Percentiles rank a stretch among this genome's conserved stretches.
Evolutionary conservation across 1,284 basidiomycete genomes (phyloP).

Genomic region (Anthracocystis setariae): DNA sequence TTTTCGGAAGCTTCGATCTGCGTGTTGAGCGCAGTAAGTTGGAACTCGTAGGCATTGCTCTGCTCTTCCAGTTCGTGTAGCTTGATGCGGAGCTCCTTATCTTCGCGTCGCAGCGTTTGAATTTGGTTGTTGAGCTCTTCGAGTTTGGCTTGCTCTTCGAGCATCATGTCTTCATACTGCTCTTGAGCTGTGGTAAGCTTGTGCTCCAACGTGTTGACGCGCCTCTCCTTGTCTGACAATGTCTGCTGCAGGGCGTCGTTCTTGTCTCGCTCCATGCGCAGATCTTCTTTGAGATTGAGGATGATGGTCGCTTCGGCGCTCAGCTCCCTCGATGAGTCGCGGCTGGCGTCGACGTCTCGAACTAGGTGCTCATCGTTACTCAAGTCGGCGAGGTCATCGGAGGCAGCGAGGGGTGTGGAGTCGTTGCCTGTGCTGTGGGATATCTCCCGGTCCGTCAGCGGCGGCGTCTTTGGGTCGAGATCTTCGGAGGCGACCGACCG

Average conservation of each 20-base stretch:
- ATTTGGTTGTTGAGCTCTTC: slow-evolving; percentile 44
- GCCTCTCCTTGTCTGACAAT: slow-evolving; percentile 43
- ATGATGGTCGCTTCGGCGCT: slow-evolving; percentile 34
- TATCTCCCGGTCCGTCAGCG: slow-evolving; percentile 21
- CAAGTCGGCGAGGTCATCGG: slow-evolving; percentile 26
- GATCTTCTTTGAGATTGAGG: slow-evolving; percentile 40
- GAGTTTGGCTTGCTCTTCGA: slow-evolving; percentile 38
- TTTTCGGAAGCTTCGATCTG: slow-evolving; percentile 40
- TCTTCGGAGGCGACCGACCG: slow-evolving; percentile 28
- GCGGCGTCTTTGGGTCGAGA: slow-evolving; percentile 13
- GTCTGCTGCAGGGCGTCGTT: slow-evolving; percentile 40
- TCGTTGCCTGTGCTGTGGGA: slow-evolving; percentile 39
- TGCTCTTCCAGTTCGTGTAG: slow-evolving; percentile 39
- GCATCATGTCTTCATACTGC: slow-evolving; percentile 42
- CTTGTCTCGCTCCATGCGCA: slow-evolving; percentile 45
- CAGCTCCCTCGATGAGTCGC: slow-evolving; percentile 34
- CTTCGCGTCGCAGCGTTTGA: slow-evolving; percentile 37
- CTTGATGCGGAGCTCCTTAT: slow-evolving; percentile 38
- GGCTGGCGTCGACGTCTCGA: slow-evolving; percentile 27
- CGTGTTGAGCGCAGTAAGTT: slow-evolving; percentile 31
- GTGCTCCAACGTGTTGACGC: slow-evolving; percentile 38
- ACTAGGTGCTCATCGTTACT: slow-evolving; percentile 35
- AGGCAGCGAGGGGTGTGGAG: slow-evolving; percentile 25
- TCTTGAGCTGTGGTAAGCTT: slow-evolving; percentile 47
- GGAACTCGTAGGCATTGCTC: slow-evolving; percentile 33